Evolutionary conservation across 306 rosid species (phyloP), one percentile per base, ranked within the genome.

Genomic region (Neltuma alba): DNA sequence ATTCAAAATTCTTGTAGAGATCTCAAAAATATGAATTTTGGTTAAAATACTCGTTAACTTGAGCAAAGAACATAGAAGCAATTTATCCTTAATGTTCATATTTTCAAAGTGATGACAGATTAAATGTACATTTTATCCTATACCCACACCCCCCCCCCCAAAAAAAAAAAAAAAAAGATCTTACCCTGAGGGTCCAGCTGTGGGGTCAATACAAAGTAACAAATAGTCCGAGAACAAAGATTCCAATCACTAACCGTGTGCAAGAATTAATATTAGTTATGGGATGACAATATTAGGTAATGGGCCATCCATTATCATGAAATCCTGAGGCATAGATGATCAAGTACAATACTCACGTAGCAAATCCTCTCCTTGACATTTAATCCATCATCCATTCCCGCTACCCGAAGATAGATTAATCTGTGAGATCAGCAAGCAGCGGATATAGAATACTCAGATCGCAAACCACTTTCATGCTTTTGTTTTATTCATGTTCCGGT

Each of bases 301-400:
- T 70, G 75, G 58, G 75, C 58, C 34, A 50, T 52, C 83, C 42
- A 21, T 57, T 75, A 62, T 54, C 23, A 70, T 52, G 76, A 86
- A 30, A 83, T 64, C 31, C 65, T 47, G 21, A 82, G 61, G 73
- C 75, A 74, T 42, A 55, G 66, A 66, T 76, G 76, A 87, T 20
- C 63, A 77, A 52, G 38, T 44, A 58, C 40, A 76, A 55, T 48
- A 27, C 99, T 89, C 91, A 94, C 97, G 85, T 85, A 94, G 79
- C 85, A 89, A 87, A 92, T 85, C 75, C 97, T 89, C 82, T 91
- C 94, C 87, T 90, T 94, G 81, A 91, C 84, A 44, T 91, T 91
- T 80, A 94, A 85, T 79, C 99, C 97, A 81, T 89, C 97, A 84
- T 89, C 95, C 99, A 94, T 94, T 84, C 99, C 99, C 31, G 91